phyloP scores from a whole-genome alignment of 192 early-diverging fungal species.

The Radiomyces spectabilis region DNA sequence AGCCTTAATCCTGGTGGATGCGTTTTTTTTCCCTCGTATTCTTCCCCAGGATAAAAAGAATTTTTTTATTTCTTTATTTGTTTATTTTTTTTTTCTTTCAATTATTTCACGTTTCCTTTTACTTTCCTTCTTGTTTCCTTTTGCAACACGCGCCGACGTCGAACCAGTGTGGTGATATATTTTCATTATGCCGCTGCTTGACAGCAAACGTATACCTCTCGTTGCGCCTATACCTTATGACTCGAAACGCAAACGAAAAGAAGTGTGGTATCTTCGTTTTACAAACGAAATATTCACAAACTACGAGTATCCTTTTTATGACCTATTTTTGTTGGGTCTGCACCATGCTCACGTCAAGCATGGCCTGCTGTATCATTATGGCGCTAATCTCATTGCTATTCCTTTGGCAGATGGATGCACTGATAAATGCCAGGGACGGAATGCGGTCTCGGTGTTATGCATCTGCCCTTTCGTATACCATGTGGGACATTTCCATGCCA shows the following conservation, averaged over 20 bases:
- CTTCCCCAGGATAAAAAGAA: no score
- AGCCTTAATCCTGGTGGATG: no score
- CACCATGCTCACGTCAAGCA: background rate
- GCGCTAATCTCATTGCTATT: background rate
- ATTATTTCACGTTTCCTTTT: background rate
- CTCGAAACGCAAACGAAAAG: slow-evolving; percentile 22
- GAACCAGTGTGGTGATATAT: background rate
- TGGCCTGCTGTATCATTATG: background rate
- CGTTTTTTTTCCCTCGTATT: no score
- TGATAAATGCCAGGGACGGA: no score
- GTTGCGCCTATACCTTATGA: slow-evolving; percentile 8
- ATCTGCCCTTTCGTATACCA: no score
- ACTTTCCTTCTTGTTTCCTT: background rate
- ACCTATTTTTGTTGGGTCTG: background rate
- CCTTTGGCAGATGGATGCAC: no score
- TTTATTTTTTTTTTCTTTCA: background rate
- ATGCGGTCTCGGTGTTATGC: no score
- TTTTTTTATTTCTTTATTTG: background rate
- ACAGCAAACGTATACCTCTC: slow-evolving; percentile 18
- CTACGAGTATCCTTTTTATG: slow-evolving; percentile 42
- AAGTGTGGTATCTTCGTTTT: slow-evolving; percentile 43
- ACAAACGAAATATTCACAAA: slow-evolving; percentile 49
- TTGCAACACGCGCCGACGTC: background rate
- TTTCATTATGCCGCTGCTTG: slow-evolving; percentile 22
- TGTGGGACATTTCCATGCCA: no score